A percentile compares a stretch with the other conserved stretches of the same genome.
Evolutionary conservation across 1,139 yeast species (phyloP).

Genomic region (Yamadazyma aaseri): DNA sequence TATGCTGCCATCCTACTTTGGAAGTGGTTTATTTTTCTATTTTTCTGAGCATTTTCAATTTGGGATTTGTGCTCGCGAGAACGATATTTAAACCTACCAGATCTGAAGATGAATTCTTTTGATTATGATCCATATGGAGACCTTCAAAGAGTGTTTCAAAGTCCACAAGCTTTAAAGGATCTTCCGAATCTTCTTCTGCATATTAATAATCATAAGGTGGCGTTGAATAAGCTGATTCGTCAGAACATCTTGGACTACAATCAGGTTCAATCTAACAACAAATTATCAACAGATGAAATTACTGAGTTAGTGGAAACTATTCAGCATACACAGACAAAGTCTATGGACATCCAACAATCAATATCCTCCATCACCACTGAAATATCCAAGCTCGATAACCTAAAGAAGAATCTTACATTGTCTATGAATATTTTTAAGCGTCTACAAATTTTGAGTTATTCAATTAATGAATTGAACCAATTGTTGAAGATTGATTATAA

Average conservation of each 20-base stretch:
- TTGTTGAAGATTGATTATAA: constrained; percentile 46
- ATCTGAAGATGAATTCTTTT: constrained; percentile 17
- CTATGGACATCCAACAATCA: constrained; percentile 52
- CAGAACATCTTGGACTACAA: constrained; percentile 29
- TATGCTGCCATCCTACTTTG: too few relatives aligned
- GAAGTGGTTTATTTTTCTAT: too few relatives aligned
- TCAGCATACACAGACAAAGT: constrained; percentile 24
- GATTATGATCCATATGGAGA: constrained; percentile 25
- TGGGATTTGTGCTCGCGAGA: too few relatives aligned
- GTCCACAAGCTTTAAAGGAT: constrained; percentile 44
- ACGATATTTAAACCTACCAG: too few relatives aligned
- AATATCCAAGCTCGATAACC: constrained; percentile 74
- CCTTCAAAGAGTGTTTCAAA: constrained; percentile 35
- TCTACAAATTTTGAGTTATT: constrained; percentile 64
- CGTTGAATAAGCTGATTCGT: constrained; percentile 42
- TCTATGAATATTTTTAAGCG: constrained; percentile 86
- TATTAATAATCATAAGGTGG: constrained; percentile 43
- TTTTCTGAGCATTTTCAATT: too few relatives aligned
- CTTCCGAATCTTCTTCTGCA: constrained; percentile 45
- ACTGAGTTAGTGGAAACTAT: constrained; percentile 44
- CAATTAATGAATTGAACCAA: constrained; percentile 68
- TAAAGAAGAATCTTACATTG: constrained; percentile 77
- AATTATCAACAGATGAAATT: constrained; percentile 36
- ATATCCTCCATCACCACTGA: constrained; percentile 72
- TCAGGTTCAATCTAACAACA: constrained; percentile 20